Percentiles rank a stretch among this genome's conserved stretches.
phyloP scores from a whole-genome alignment of 2,329 filamentous ascomycete genomes.

The Rutstroemia sp. region DNA sequence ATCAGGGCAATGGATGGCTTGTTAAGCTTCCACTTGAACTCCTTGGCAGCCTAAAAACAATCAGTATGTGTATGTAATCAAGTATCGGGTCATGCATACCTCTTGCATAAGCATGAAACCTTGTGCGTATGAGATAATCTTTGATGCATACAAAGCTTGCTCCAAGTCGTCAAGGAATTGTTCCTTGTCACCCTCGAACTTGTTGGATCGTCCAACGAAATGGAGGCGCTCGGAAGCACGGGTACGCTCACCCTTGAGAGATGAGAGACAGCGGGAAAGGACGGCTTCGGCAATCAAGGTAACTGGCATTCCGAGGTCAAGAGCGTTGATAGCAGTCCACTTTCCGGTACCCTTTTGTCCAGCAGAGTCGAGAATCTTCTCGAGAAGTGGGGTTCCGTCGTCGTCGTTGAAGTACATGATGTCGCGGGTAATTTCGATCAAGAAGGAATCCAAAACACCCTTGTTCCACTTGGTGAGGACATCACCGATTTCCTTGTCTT shows the following conservation, averaged over 20 bases:
- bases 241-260: conserved; percentile 86
- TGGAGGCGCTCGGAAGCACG: conserved; percentile 73
- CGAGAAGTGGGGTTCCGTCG: conserved; percentile 80
- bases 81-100: conserved; percentile 38
- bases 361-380: conserved; percentile 98
- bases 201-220: conserved; percentile 63
- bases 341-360: conserved; percentile 99
- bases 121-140: conserved; percentile 99
- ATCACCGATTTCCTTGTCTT: conserved; percentile 91
- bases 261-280: conserved; percentile 87
- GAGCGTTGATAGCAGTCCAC: conserved; percentile 98
- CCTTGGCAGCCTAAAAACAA: conserved; percentile 68
- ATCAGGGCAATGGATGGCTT: conserved; percentile 99
- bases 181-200: conserved; percentile 84
- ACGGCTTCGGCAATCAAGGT: conserved; percentile 97
- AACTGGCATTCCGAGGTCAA: conserved; percentile 97
- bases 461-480: conserved; percentile 96
- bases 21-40: conserved; percentile 98
- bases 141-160: conserved; percentile 97
- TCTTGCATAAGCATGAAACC: conserved; percentile 99
- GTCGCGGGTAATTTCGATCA: conserved; percentile 98
- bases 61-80: conserved; percentile 19
- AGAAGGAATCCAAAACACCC: conserved; percentile 96
- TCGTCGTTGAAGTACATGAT: conserved; percentile 99
- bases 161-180: conserved; percentile 95